These are phyloP conservation scores for Pythium plurisporium DNA, from an alignment of 352 stramenopile genomes.

Conservation along the genomic window DNA sequence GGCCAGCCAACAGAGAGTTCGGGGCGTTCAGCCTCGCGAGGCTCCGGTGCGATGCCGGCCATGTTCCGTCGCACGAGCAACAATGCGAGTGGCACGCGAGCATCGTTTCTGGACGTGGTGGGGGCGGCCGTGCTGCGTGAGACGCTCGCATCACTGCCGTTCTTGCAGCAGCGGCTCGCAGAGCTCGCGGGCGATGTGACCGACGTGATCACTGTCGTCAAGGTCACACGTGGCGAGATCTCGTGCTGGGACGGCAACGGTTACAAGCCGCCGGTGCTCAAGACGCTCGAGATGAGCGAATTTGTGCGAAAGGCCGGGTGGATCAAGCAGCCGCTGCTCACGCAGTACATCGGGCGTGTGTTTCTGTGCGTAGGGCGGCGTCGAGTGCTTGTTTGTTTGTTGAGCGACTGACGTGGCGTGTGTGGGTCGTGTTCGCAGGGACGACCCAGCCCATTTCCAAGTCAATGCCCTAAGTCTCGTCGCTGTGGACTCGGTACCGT, in stretches of 20 bases:
- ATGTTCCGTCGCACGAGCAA: slow-evolving; percentile 25
- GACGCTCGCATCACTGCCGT: slow-evolving; percentile 32
- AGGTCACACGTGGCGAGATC: slow-evolving; percentile 73
- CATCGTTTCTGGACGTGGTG: slow-evolving; percentile 8
- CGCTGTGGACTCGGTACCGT: slow-evolving; percentile 42
- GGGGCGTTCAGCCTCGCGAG: background rate
- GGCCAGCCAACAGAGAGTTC: background rate
- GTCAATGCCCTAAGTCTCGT: slow-evolving; percentile 45
- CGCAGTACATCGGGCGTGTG: slow-evolving; percentile 64
- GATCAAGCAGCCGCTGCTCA: slow-evolving; percentile 63
- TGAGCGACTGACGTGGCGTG: no score
- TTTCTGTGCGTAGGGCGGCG: slow-evolving; percentile 38
- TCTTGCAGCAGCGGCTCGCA: slow-evolving; percentile 43
- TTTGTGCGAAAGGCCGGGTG: slow-evolving; percentile 71
- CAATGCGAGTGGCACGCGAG: slow-evolving; percentile 21
- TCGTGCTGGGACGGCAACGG: slow-evolving; percentile 58
- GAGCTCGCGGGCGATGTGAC: slow-evolving; percentile 46
- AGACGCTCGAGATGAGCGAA: slow-evolving; percentile 64
- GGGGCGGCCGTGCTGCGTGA: slow-evolving; percentile 19
- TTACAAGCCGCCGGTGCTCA: slow-evolving; percentile 42
- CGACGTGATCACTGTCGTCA: slow-evolving; percentile 69
- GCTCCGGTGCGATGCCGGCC: background rate
- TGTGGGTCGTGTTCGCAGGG: slow-evolving; percentile 23
- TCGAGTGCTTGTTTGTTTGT: no score
- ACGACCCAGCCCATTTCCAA: slow-evolving; percentile 44